Evolutionary conservation across 108 stramenopile species (phyloP).

Genomic region (Conticribra guillardii): DNA sequence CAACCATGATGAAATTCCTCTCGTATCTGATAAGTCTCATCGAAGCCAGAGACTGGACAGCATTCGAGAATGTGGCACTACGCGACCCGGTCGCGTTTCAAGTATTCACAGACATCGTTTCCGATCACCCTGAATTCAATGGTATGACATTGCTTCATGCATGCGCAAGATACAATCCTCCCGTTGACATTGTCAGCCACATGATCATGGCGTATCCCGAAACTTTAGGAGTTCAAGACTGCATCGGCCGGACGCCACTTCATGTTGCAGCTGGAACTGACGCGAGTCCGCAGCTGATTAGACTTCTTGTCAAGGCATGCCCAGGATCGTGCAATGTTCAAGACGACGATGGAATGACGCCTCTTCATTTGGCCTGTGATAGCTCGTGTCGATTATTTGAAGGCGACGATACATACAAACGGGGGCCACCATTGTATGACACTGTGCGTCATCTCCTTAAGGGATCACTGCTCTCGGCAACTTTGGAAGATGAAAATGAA

Average conservation of each 20-base stretch:
- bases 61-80: background rate
- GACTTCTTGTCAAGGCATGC: conserved; percentile 8
- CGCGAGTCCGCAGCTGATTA: conserved; percentile 22
- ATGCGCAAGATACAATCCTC: conserved; percentile 26
- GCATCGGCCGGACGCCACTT: conserved; percentile 39
- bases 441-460: conserved; percentile 18
- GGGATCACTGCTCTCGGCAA: conserved; percentile 10
- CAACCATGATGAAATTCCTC: background rate
- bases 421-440: conserved; percentile 26
- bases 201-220: conserved; percentile 22
- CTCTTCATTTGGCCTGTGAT: conserved; percentile 49
- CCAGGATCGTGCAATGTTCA: conserved; percentile 37
- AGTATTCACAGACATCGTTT: conserved; percentile 19
- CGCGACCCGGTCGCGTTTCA: conserved; percentile 10
- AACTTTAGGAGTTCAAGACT: conserved; percentile 12
- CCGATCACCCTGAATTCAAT: conserved; percentile 24
- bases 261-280: conserved; percentile 43
- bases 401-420: conserved; percentile 16
- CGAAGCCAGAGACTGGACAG: background rate
- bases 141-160: conserved; percentile 49
- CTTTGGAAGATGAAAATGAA: conserved; percentile 36
- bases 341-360: conserved; percentile 45
- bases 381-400: conserved; percentile 39
- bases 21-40: background rate
- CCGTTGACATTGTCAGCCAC: conserved; percentile 15